phyloP scores from a whole-genome alignment of 495 filamentous ascomycete species.

The Pyronema omphalodes region DNA sequence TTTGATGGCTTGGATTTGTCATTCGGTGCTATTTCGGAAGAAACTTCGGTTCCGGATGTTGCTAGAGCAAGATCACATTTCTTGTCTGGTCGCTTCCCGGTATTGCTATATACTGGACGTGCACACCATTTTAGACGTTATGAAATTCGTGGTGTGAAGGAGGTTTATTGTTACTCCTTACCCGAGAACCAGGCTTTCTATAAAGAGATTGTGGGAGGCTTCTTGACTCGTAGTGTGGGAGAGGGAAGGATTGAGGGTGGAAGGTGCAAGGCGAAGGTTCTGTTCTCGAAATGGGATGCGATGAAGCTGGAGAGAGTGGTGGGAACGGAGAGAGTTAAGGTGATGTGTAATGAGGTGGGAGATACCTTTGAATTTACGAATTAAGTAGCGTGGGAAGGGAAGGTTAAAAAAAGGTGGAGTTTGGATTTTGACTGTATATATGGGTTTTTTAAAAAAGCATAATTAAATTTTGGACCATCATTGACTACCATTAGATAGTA shows the following conservation, averaged over 20 bases:
- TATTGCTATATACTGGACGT: slow-evolving; percentile 80
- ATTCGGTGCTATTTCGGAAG: slow-evolving; percentile 77
- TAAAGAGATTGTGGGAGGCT: slow-evolving; percentile 62
- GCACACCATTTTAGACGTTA: slow-evolving; percentile 88
- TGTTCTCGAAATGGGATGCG: slow-evolving; percentile 80
- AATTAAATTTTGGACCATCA: no score
- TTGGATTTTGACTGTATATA: no score
- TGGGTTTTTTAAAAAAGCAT: no score
- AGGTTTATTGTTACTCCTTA: slow-evolving; percentile 66
- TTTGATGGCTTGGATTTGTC: slow-evolving; percentile 57
- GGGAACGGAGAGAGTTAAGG: slow-evolving; percentile 55
- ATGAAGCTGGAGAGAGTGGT: slow-evolving; percentile 79
- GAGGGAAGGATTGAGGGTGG: slow-evolving; percentile 33
- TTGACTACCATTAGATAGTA: no score
- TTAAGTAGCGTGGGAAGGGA: no score
- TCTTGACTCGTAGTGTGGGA: slow-evolving; percentile 38
- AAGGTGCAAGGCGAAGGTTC: slow-evolving; percentile 36
- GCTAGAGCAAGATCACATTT: slow-evolving; percentile 77
- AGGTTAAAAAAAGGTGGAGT: no score
- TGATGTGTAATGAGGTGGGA: slow-evolving; percentile 54
- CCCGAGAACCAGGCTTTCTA: slow-evolving; percentile 85
- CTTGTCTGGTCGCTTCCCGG: slow-evolving; percentile 55
- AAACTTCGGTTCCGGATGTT: slow-evolving; percentile 55
- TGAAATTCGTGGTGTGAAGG: slow-evolving; percentile 55
- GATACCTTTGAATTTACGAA: slow-evolving; percentile 73